A percentile compares a stretch with the other conserved stretches of the same genome.
phyloP scores from a whole-genome alignment of 2,329 filamentous ascomycete species.

The Fusarium sublunatum region DNA sequence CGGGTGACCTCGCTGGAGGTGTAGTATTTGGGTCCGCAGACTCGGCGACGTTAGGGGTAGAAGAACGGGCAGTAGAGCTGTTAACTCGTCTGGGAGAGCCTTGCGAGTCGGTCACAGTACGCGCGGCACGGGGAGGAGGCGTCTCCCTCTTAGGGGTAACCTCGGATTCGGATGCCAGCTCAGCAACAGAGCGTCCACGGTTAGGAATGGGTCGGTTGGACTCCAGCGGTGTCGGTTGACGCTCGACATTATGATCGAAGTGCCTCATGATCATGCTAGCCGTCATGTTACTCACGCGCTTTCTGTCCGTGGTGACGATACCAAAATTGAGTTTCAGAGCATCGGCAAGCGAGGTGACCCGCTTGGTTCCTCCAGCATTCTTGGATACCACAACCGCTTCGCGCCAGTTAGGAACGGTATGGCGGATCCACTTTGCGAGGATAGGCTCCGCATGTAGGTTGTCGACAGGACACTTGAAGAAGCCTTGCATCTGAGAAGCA shows the following conservation, averaged over 20 bases:
- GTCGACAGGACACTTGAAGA: constrained; percentile 97
- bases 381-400: constrained; percentile 97
- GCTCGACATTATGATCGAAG: constrained; percentile 67
- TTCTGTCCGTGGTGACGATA: constrained; percentile 88
- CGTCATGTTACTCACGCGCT: constrained; percentile 75
- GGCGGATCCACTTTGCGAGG: constrained; percentile 93
- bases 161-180: constrained; percentile 36
- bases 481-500: constrained; percentile 98
- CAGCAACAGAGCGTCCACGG: constrained; percentile 27
- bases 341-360: constrained; percentile 95
- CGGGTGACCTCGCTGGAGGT: constrained; percentile 43
- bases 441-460: constrained; percentile 96
- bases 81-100: constrained; percentile 57
- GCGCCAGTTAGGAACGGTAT: constrained; percentile 87
- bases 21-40: constrained; percentile 31
- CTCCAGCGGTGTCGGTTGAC: constrained; percentile 56
- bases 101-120: constrained; percentile 55
- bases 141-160: constrained; percentile 35
- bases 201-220: constrained; percentile 42
- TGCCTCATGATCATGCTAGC: constrained; percentile 81
- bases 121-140: constrained; percentile 45
- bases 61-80: constrained; percentile 22
- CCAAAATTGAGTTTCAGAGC: constrained; percentile 97
- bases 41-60: constrained; percentile 23
- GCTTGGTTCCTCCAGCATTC: constrained; percentile 96